Conservation (phyloP, 1,139 yeast species). For the Suhomyces chickasaworum region DNA sequence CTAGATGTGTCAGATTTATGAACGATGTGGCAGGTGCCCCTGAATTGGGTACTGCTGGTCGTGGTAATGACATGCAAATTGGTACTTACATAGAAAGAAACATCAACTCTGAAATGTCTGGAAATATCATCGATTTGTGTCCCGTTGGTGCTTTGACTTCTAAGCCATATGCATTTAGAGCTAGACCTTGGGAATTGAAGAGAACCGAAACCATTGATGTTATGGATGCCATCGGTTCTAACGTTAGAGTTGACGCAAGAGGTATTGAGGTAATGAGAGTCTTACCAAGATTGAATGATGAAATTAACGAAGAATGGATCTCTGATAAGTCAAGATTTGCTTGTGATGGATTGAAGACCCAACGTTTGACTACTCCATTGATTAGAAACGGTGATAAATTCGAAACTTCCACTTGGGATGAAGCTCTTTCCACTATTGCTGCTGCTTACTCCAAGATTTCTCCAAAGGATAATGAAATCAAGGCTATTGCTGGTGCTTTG, state of each 20-base stretch:
- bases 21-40: constrained; percentile 94
- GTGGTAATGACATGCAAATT: constrained; percentile 91
- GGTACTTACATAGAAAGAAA: constrained; percentile 88
- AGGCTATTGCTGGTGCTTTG: constrained; percentile 82
- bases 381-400: constrained; percentile 72
- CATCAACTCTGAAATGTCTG: constrained; percentile 82
- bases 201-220: constrained; percentile 89
- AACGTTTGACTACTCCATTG: constrained; percentile 81
- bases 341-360: constrained; percentile 83
- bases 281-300: constrained; percentile 83
- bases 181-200: constrained; percentile 93
- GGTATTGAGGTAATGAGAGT: constrained; percentile 90
- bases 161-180: constrained; percentile 87
- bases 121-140: constrained; percentile 85
- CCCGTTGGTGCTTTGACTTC: constrained; percentile 93
- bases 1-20: constrained; percentile 87
- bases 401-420: constrained; percentile 85
- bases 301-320: constrained; percentile 90
- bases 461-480: constrained; percentile 72
- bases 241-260: constrained; percentile 81
- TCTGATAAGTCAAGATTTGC: constrained; percentile 87
- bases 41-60: constrained; percentile 84
- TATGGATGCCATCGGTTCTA: constrained; percentile 81
- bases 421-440: constrained; percentile 72
- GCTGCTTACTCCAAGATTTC: constrained; percentile 58